Conservation (phyloP, 2,329 filamentous ascomycete genomes). For the Sphaerostilbella broomeana region DNA sequence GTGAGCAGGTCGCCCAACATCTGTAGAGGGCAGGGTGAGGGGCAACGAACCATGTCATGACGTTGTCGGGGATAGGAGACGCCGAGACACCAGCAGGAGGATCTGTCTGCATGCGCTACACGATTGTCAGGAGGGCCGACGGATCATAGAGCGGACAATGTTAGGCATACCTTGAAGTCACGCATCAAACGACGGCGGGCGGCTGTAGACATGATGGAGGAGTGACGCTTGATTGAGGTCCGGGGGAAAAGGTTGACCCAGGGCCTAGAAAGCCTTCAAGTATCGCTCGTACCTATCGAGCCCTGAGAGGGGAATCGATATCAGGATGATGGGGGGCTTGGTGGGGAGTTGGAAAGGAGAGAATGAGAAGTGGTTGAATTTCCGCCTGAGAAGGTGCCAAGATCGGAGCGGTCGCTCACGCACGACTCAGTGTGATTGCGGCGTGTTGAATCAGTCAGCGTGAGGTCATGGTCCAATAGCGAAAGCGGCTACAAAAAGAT, state of each 20-base stretch:
- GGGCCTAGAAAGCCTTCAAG: background rate
- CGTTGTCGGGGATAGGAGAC: slow-evolving; percentile 90
- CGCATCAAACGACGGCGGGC: slow-evolving; percentile 95
- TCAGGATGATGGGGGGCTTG: background rate
- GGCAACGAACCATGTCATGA: slow-evolving; percentile 79
- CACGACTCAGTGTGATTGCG: slow-evolving; percentile 9
- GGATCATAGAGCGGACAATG: background rate
- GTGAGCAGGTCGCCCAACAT: slow-evolving; percentile 15
- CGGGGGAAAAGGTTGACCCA: background rate
- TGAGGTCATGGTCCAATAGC: slow-evolving; percentile 4
- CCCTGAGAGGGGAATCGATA: background rate
- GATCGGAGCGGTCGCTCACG: slow-evolving; percentile 5
- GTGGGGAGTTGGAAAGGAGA: slow-evolving; percentile 2
- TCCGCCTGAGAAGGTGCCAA: background rate
- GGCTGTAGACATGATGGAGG: slow-evolving; percentile 66
- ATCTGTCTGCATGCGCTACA: slow-evolving; percentile 96
- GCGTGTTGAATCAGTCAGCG: background rate
- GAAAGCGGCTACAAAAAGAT: background rate
- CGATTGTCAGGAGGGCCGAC: slow-evolving; percentile 13
- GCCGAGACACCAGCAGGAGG: slow-evolving; percentile 95
- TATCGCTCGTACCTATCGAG: too few species aligned
- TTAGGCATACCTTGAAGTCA: slow-evolving; percentile 84
- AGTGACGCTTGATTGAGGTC: background rate
- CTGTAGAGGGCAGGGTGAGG: background rate
- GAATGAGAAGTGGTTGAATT: too few species aligned